Percentiles rank a stretch among this genome's conserved stretches.
Conservation (phyloP, 306 rosid species). For the Castanea mollissima region DNA sequence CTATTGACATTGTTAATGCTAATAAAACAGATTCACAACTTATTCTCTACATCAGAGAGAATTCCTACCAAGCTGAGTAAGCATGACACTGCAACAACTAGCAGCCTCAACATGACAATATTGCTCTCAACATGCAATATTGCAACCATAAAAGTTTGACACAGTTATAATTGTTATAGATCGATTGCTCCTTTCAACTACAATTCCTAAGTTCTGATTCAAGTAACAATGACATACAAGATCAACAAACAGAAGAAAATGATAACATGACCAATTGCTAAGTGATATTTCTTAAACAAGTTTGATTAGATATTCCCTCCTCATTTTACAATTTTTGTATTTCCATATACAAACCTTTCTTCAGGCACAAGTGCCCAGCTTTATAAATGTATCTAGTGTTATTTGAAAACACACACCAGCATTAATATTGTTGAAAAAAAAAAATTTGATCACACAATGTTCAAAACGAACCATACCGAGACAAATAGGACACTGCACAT, state of each 20-base stretch:
- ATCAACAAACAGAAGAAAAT: not conserved
- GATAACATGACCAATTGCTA: not conserved
- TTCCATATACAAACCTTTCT: not conserved
- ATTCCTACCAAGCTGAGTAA: not conserved
- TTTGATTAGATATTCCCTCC: not conserved
- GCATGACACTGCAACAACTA: not conserved
- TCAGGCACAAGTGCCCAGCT: not conserved
- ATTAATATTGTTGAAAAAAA: not conserved
- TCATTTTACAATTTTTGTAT: not conserved
- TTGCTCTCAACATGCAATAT: not conserved
- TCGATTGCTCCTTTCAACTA: not conserved
- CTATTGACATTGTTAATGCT: too few relatives aligned
- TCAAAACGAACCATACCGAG: conserved; percentile 60
- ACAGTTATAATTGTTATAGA: not conserved
- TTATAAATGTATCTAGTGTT: not conserved
- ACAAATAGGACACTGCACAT: conserved; percentile 95
- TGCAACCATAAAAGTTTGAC: not conserved
- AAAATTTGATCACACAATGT: not conserved
- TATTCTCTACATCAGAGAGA: not conserved
- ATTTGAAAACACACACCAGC: not conserved
- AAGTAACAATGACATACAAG: not conserved
- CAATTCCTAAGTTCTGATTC: not conserved
- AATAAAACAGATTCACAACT: not conserved
- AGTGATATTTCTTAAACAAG: not conserved
- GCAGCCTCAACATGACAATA: not conserved